A percentile compares a stretch with the other conserved stretches of the same genome.
Evolutionary conservation across 441 rosid genomes (phyloP).

Genomic region (Erodium trifolium): DNA sequence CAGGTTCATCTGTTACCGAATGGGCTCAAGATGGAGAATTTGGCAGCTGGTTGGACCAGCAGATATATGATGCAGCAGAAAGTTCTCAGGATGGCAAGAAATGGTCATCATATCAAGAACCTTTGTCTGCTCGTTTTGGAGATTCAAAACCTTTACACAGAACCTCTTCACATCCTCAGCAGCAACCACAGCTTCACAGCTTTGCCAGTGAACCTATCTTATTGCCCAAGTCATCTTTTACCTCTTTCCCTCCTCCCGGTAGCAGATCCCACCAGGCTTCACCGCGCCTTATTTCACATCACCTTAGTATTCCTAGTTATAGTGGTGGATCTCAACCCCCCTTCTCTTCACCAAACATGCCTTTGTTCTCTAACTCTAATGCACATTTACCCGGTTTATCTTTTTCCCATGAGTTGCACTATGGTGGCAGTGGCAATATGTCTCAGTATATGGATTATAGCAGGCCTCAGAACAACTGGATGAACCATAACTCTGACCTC

Average conservation of each 20-base stretch:
- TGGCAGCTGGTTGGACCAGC: constrained; percentile 62
- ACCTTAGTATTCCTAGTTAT: constrained; percentile 36
- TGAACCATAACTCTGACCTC: constrained; percentile 51
- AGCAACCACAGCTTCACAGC: constrained; percentile 58
- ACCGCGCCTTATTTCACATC: constrained; percentile 26
- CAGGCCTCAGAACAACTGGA: constrained; percentile 66
- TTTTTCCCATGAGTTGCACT: constrained; percentile 43
- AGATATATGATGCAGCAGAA: constrained; percentile 40
- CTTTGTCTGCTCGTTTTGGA: constrained; percentile 36
- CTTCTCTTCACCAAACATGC: constrained; percentile 41
- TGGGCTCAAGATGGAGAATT: constrained; percentile 82
- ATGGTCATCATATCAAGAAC: constrained; percentile 72
- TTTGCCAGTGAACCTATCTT: constrained; percentile 59
- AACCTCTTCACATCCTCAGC: constrained; percentile 77
- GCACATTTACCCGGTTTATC: constrained; percentile 37
- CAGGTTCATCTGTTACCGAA: constrained; percentile 85
- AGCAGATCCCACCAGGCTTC: constrained; percentile 48
- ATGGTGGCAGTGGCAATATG: constrained; percentile 39
- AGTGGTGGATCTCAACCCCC: constrained; percentile 46
- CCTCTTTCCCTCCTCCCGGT: constrained; percentile 76
- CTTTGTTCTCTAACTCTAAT: constrained; percentile 50
- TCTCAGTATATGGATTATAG: constrained; percentile 45
- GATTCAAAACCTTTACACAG: constrained; percentile 66
- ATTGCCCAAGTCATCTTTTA: constrained; percentile 55
- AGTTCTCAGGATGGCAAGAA: constrained; percentile 50